Percentiles rank a stretch among this genome's conserved stretches.
Evolutionary conservation across 148 eudicot species (phyloP).

Genomic region (Silene conica): DNA sequence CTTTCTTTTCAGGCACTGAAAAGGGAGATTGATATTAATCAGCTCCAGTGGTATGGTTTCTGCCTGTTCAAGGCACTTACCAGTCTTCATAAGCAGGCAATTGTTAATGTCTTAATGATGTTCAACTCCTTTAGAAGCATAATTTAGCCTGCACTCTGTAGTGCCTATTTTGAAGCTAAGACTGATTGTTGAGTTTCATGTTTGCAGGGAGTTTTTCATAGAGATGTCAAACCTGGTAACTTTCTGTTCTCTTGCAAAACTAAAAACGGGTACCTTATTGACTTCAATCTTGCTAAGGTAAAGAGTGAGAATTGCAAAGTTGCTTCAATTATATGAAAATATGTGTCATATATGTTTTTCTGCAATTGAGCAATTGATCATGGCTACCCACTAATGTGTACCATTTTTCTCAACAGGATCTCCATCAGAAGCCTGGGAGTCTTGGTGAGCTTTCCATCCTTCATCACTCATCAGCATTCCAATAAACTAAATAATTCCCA

Average conservation of each 20-base stretch:
- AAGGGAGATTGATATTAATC: conserved; percentile 54
- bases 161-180: conserved; percentile 1
- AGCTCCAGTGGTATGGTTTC: conserved; percentile 86
- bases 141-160: background rate
- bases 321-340: background rate
- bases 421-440: conserved; percentile 53
- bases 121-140: background rate
- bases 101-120: background rate
- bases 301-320: conserved; percentile 38
- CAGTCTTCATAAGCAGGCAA: conserved; percentile 85
- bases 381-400: conserved; percentile 1
- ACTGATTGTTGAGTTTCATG: conserved; percentile 6
- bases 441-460: conserved; percentile 38
- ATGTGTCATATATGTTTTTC: background rate
- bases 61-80: conserved; percentile 29
- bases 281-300: conserved; percentile 95
- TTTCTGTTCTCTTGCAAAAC: conserved; percentile 69
- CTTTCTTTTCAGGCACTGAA: conserved; percentile 52
- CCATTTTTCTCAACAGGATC: conserved; percentile 45
- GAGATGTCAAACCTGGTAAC: conserved; percentile 98
- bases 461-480: background rate
- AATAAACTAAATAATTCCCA: background rate
- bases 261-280: conserved; percentile 72
- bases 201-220: conserved; percentile 81
- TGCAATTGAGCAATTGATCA: background rate